These are phyloP conservation scores for Pisolithus orientalis DNA, from an alignment of 768 basidiomycete genomes.

Conservation along the genomic window DNA sequence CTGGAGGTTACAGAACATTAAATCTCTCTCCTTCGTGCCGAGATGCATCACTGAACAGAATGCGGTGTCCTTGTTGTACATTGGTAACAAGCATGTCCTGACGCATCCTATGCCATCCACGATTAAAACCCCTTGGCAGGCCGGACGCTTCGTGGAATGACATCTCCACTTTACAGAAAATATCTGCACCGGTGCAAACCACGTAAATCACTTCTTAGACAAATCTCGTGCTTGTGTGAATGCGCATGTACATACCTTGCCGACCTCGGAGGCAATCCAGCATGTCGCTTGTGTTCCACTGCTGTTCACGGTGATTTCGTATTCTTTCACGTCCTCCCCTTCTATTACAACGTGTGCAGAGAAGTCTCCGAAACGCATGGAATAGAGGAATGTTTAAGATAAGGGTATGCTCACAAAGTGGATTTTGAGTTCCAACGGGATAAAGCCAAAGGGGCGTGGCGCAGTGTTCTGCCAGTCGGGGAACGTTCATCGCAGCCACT, in stretches of 20 bases:
- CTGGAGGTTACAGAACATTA: constrained; percentile 13
- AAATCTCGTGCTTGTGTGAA: neutral
- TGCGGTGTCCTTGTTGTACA: accelerated
- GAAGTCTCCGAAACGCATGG: constrained; percentile 12
- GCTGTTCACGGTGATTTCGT: constrained; percentile 2
- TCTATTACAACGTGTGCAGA: constrained; percentile 10
- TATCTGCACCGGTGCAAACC: neutral
- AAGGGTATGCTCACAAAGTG: no score
- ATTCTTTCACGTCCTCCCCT: constrained; percentile 8
- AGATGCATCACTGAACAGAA: neutral
- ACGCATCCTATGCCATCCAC: constrained; percentile 8
- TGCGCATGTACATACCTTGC: constrained; percentile 7
- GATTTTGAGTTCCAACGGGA: no score
- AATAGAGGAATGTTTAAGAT: no score
- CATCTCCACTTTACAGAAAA: constrained; percentile 11
- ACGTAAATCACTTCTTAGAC: neutral
- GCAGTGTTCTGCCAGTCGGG: no score
- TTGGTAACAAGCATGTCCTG: accelerated
- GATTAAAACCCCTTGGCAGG: neutral
- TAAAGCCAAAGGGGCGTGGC: no score
- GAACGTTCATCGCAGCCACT: no score
- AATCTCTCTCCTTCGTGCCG: neutral
- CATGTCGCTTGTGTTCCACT: constrained; percentile 11
- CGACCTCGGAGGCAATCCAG: constrained; percentile 18
- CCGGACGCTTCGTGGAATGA: neutral